Evolutionary conservation across 352 stramenopile species (phyloP).

Genomic region (Pythium chondricola): DNA sequence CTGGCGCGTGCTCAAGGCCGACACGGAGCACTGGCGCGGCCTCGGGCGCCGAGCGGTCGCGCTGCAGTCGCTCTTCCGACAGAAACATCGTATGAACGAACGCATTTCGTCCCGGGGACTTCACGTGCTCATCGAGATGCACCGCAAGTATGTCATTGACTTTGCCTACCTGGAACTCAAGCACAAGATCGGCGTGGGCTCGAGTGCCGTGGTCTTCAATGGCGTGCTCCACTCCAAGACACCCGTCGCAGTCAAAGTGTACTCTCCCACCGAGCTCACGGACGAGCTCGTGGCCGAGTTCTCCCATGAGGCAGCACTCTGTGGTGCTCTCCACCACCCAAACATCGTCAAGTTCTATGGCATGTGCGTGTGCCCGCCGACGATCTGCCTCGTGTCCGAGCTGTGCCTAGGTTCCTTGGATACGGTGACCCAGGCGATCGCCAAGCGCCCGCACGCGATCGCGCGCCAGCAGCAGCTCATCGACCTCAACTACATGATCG

Average conservation of each 20-base stretch:
- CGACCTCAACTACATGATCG: constrained; percentile 35
- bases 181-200: constrained; percentile 32
- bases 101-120: constrained; percentile 33
- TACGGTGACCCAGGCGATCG: constrained; percentile 11
- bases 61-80: constrained; percentile 21
- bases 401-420: constrained; percentile 41
- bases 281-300: constrained; percentile 36
- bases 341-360: constrained; percentile 47
- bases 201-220: constrained; percentile 40
- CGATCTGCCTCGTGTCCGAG: constrained; percentile 47
- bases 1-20: constrained; percentile 30
- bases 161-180: constrained; percentile 40
- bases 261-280: constrained; percentile 31
- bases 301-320: constrained; percentile 38
- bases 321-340: constrained; percentile 28
- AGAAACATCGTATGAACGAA: constrained; percentile 25
- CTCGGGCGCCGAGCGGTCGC: constrained; percentile 19
- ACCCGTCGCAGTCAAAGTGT: constrained; percentile 49
- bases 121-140: constrained; percentile 37
- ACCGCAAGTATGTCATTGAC: constrained; percentile 42
- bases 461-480: constrained; percentile 25
- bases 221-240: constrained; percentile 26
- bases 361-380: constrained; percentile 45
- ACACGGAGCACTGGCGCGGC: constrained; percentile 27
- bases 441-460: not conserved